Evolutionary conservation across 2,329 filamentous ascomycete species (phyloP).

Genomic region (Mycosphaerelloides madeirae): DNA sequence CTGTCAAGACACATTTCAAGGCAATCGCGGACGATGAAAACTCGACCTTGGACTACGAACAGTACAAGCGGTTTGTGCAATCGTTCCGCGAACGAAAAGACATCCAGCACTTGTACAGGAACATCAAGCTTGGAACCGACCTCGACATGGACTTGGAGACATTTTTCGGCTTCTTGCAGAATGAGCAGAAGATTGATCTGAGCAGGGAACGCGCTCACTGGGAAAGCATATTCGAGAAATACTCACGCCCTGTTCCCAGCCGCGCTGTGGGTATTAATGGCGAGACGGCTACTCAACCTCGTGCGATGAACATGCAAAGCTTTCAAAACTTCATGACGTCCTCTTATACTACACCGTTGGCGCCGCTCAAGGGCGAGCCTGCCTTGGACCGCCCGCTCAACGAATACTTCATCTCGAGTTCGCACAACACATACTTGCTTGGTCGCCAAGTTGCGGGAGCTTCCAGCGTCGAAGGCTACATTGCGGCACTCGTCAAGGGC

Average conservation of each 20-base stretch:
- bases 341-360: conserved; percentile 31
- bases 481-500: conserved; percentile 77
- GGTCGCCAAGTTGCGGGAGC: conserved; percentile 84
- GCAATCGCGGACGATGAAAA: conserved; percentile 62
- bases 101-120: conserved; percentile 67
- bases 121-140: conserved; percentile 45
- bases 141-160: conserved; percentile 63
- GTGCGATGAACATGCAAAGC: conserved; percentile 69
- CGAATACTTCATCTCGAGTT: conserved; percentile 97
- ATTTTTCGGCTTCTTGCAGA: conserved; percentile 70
- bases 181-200: conserved; percentile 72
- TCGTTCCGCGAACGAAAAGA: conserved; percentile 81
- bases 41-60: conserved; percentile 66
- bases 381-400: conserved; percentile 78
- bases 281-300: conserved; percentile 41
- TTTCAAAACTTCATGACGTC: conserved; percentile 76
- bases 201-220: conserved; percentile 61
- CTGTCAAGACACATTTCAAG: conserved; percentile 68
- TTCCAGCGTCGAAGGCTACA: conserved; percentile 93
- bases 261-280: conserved; percentile 42
- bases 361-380: conserved; percentile 22
- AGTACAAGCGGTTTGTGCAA: conserved; percentile 80
- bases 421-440: conserved; percentile 94
- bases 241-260: conserved; percentile 24
- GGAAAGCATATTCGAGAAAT: conserved; percentile 60